Evolutionary conservation across 805 yeast genomes (phyloP).

Genomic region (Ogataea wickerhamii): DNA sequence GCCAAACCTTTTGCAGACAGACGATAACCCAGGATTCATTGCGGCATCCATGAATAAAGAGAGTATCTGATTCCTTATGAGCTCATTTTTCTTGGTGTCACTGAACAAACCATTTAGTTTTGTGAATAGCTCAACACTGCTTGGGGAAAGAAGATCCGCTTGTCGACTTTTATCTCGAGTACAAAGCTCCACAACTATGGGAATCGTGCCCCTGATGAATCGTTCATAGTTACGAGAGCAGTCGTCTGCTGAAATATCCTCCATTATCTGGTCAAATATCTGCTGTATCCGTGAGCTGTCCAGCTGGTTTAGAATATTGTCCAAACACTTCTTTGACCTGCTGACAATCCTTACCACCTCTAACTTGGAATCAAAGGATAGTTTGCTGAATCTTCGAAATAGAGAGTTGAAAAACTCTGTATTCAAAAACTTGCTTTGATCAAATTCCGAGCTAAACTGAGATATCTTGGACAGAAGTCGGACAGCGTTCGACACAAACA

Average conservation of each 20-base stretch:
- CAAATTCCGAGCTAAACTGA: conserved; percentile 9
- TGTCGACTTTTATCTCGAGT: conserved; percentile 12
- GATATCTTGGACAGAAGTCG: conserved; percentile 13
- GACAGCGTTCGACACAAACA: conserved; percentile 6
- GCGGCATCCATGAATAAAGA: conserved; percentile 16
- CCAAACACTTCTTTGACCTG: conserved; percentile 7
- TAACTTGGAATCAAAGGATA: conserved; percentile 14
- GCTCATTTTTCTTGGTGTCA: conserved; percentile 4
- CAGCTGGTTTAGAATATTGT: conserved; percentile 6
- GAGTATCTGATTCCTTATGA: conserved; percentile 10
- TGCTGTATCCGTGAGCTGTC: conserved; percentile 15
- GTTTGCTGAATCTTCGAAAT: conserved; percentile 13
- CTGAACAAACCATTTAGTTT: conserved; percentile 9
- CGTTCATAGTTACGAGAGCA: conserved; percentile 12
- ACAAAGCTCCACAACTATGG: conserved; percentile 15
- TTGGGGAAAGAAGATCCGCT: conserved; percentile 14
- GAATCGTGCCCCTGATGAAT: conserved; percentile 14
- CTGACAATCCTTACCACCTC: conserved; percentile 14
- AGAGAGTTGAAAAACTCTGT: conserved; percentile 14
- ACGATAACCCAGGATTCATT: conserved; percentile 8
- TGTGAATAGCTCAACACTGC: conserved; percentile 14
- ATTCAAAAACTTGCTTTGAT: conserved; percentile 11
- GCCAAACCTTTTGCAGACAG: conserved; percentile 10
- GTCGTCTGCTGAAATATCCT: conserved; percentile 12
- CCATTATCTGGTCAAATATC: conserved; percentile 18